phyloP scores from a whole-genome alignment of 176 grass and related monocot genomes.

The Avena insularis region DNA sequence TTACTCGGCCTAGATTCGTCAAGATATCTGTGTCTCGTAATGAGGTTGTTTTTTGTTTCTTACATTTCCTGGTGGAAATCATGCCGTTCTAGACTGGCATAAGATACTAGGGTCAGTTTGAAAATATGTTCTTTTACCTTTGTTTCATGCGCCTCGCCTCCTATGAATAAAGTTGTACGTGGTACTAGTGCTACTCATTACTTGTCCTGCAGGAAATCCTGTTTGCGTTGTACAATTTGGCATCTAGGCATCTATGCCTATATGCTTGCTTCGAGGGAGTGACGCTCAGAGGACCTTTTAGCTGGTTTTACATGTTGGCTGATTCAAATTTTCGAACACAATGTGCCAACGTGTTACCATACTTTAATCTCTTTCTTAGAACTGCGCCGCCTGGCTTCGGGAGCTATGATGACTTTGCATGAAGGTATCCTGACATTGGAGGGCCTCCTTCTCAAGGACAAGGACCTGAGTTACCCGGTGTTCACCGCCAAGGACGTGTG shows the following conservation, averaged over 20 bases:
- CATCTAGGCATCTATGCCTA: not conserved
- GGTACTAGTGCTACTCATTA: not conserved
- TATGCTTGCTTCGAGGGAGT: not conserved
- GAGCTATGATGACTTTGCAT: no score
- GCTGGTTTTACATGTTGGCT: not conserved
- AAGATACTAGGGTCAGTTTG: not conserved
- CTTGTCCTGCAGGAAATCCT: not conserved
- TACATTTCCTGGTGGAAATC: not conserved
- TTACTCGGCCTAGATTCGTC: no score
- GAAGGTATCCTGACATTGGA: no score
- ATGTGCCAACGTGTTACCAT: not conserved
- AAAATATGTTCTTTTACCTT: conserved; percentile 16
- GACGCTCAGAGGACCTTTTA: no score
- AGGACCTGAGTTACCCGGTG: no score
- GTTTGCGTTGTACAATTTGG: not conserved
- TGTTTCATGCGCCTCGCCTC: not conserved
- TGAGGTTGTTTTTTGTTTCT: not conserved
- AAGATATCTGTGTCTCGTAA: no score
- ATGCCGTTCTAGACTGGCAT: not conserved
- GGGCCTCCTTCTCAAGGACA: no score
- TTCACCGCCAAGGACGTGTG: no score
- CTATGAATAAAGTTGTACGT: not conserved
- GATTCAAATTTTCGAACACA: not conserved
- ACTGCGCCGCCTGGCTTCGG: not conserved
- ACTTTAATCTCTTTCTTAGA: not conserved